A percentile compares a stretch with the other conserved stretches of the same genome.
phyloP scores from a whole-genome alignment of 768 basidiomycete species.

The Dendrothele bispora region DNA sequence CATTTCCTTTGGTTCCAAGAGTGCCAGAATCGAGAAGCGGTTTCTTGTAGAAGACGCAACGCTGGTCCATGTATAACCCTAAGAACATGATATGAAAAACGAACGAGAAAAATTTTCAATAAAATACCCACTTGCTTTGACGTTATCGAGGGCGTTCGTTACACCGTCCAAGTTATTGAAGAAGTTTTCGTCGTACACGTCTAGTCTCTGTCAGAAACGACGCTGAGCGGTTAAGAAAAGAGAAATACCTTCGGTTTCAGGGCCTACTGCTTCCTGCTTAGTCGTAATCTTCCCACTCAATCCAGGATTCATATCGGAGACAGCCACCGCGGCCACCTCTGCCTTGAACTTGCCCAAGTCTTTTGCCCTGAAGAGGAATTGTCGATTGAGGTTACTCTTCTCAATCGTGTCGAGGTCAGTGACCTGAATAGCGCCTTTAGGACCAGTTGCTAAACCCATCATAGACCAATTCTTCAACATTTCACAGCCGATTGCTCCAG shows the following conservation, averaged over 20 bases:
- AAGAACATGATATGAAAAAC: background rate
- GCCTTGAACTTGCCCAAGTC: conserved; percentile 97
- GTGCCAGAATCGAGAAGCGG: conserved; percentile 97
- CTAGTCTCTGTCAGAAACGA: conserved; percentile 38
- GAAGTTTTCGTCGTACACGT: conserved; percentile 85
- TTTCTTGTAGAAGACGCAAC: conserved; percentile 95
- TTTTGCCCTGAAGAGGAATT: conserved; percentile 96
- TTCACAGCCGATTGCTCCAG: conserved; percentile 99
- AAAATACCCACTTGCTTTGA: conserved; percentile 78
- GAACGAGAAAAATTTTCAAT: too few relatives aligned
- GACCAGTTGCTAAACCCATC: conserved; percentile 90
- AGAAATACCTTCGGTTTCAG: conserved; percentile 89
- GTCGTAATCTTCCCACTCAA: conserved; percentile 82
- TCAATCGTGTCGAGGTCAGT: conserved; percentile 99
- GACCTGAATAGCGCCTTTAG: conserved; percentile 81
- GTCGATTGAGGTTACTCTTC: conserved; percentile 97
- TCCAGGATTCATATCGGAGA: conserved; percentile 94
- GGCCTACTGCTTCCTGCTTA: conserved; percentile 92
- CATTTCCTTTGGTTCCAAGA: conserved; percentile 96
- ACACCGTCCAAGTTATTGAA: conserved; percentile 88
- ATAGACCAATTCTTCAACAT: conserved; percentile 99
- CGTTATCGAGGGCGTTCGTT: conserved; percentile 97
- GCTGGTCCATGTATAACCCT: conserved; percentile 98
- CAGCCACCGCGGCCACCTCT: conserved; percentile 88
- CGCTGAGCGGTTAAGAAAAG: background rate